These are phyloP conservation scores for Plasmodium gaboni DNA, from an alignment of 169 alveolate species.

Conservation along the genomic window DNA sequence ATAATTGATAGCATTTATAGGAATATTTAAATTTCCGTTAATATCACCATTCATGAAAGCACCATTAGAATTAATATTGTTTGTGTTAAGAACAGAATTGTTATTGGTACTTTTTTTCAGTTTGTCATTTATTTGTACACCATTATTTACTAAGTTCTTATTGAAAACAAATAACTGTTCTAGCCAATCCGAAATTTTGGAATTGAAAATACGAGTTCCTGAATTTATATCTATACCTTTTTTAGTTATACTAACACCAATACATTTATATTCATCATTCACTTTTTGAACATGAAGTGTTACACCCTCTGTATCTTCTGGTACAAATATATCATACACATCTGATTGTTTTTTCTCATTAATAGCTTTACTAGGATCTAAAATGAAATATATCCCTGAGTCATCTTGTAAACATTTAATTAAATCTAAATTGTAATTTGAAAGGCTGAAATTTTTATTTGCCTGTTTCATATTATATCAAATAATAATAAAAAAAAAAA, in stretches of 20 bases:
- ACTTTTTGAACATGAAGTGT: conserved; percentile 72
- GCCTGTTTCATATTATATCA: background rate
- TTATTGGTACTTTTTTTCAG: conserved; percentile 17
- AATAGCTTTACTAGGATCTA: conserved; percentile 67
- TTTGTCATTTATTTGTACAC: background rate
- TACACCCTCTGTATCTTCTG: conserved; percentile 67
- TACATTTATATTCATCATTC: conserved; percentile 73
- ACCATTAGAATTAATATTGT: background rate
- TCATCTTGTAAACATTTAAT: conserved; percentile 73
- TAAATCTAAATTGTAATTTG: conserved; percentile 67
- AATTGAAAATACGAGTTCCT: conserved; percentile 58
- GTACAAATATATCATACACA: conserved; percentile 67
- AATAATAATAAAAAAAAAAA: background rate
- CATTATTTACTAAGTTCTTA: conserved; percentile 25
- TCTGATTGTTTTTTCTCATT: conserved; percentile 59
- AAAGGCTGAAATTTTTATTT: conserved; percentile 53
- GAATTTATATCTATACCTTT: conserved; percentile 63
- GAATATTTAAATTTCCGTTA: background rate
- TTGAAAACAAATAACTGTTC: conserved; percentile 63
- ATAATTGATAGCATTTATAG: background rate
- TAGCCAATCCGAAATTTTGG: conserved; percentile 75
- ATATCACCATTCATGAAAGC: conserved; percentile 7
- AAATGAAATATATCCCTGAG: conserved; percentile 65
- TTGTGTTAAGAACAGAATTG: conserved; percentile 25
- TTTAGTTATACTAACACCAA: conserved; percentile 72